Conservation (phyloP, 2,329 filamentous ascomycete genomes). For the Aspergillus japonicus region DNA sequence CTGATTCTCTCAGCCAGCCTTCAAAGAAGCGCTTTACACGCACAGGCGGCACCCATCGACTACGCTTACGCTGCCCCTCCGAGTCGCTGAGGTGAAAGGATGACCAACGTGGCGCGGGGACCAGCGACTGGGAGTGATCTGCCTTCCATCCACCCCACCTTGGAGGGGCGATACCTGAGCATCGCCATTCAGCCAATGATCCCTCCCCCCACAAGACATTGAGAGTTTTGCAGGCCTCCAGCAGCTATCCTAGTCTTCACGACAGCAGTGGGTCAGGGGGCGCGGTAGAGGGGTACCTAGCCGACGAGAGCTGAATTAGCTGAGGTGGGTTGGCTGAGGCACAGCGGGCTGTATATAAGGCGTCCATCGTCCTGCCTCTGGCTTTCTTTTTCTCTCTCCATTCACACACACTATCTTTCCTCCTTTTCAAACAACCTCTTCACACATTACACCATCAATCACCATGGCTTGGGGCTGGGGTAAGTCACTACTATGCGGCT, state of each 20-base stretch:
- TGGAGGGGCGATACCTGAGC: not conserved
- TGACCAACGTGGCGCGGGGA: not conserved
- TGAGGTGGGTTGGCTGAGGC: slow-evolving; percentile 2
- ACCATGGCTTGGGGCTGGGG: slow-evolving; percentile 39
- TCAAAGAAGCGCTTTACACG: not conserved
- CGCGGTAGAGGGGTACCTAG: not conserved
- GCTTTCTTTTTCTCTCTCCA: not conserved
- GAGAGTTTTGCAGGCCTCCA: not conserved
- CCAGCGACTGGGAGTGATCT: slow-evolving; percentile 2
- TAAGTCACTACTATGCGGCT: slow-evolving; percentile 20
- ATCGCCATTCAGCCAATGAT: not conserved
- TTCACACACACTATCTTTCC: slow-evolving; percentile 4
- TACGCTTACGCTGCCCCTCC: not conserved
- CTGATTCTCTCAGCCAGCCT: not conserved
- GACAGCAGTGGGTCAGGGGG: slow-evolving; percentile 2
- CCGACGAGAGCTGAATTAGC: slow-evolving; percentile 1
- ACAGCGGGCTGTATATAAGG: slow-evolving; percentile 5
- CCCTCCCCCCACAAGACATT: not conserved
- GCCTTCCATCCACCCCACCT: slow-evolving; percentile 2
- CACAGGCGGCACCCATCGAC: not conserved
- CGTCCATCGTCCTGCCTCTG: not conserved
- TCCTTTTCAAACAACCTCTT: slow-evolving; percentile 3
- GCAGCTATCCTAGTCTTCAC: not conserved
- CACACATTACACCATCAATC: slow-evolving; percentile 12
- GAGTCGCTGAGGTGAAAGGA: not conserved